Evolutionary conservation across 768 basidiomycete species (phyloP).

Genomic region (Pulveroboletus sp.): DNA sequence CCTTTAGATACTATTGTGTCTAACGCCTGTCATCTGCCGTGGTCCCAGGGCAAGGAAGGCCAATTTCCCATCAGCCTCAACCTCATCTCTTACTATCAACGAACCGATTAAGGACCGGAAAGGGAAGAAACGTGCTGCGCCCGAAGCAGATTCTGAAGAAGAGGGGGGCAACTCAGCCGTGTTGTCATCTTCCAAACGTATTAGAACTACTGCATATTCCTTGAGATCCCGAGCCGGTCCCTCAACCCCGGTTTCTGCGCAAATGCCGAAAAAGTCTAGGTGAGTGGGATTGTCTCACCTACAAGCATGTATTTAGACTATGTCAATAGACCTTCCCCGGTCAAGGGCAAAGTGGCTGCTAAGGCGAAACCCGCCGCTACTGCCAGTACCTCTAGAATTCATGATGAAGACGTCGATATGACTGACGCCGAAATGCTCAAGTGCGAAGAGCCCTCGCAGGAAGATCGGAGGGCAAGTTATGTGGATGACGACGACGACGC

Average conservation of each 20-base stretch:
- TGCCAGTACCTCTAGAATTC: conserved; percentile 58
- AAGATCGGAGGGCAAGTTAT: conserved; percentile 41
- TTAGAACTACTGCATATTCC: conserved; percentile 57
- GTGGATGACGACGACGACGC: conserved; percentile 38
- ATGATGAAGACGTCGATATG: conserved; percentile 77
- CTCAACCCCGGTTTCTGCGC: conserved; percentile 38
- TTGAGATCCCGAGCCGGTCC: conserved; percentile 54
- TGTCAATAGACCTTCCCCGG: conserved; percentile 39
- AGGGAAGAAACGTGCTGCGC: conserved; percentile 89
- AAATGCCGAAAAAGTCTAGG: conserved; percentile 79
- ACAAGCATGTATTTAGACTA: conserved; percentile 10
- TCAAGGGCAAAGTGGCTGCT: conserved; percentile 55
- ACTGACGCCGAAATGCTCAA: conserved; percentile 54
- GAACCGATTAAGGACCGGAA: conserved; percentile 73
- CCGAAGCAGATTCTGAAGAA: conserved; percentile 65
- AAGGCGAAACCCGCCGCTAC: conserved; percentile 55
- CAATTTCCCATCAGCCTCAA: conserved; percentile 38
- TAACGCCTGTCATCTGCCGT: conserved; percentile 30
- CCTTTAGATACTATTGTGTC: conserved; percentile 19
- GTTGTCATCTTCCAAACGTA: conserved; percentile 56
- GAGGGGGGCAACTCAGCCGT: conserved; percentile 45
- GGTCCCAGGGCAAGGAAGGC: conserved; percentile 55
- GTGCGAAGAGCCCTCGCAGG: conserved; percentile 40
- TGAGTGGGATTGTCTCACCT: conserved; percentile 24
- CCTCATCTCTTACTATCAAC: conserved; percentile 59